Evolutionary conservation across 805 yeast species (phyloP), one percentile per base, ranked within the genome.

Genomic region (Cyberlindnera japonica): DNA sequence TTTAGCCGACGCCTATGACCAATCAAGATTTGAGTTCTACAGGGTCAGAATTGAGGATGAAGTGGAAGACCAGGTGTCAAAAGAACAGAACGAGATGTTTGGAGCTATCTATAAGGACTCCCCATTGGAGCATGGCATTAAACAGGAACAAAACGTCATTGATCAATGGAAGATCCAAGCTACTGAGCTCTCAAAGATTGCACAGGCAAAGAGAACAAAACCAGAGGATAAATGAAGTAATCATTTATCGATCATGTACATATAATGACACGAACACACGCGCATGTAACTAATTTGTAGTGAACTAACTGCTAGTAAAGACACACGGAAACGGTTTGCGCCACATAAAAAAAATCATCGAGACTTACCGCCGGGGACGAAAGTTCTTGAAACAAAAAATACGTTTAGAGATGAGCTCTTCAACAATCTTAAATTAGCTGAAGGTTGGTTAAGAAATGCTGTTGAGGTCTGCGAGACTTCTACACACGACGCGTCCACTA

Each of bases 1-100:
- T 34, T 42, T 63, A 48, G 59, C 67, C 28, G 78, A 77, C 14
- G 95, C 96, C 0, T 93, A 91, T 58, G 91, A 87, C 55, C 76
- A 77, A 55, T 88, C 98, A 3, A 74, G 95, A 51, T 79, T 76
- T 49, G 98, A 93, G 64, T 93, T 87, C 59, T 93, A 93, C 62
- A 74, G 83, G 51, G 69, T 87, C 44, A 79, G 96, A 58, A 86
- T 89, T 72, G 79, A 83, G 44, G 83, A 85, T 57, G 96, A 90
- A 54, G 69, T 86, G 3, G 87, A 82, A 59, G 67, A 70, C 57
- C 75, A 76, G 58, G 71, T 91, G 2, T 75, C 86, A 4, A 72
- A 71, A 45, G 99, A 93, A 71, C 96, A 93, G 61, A 77, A 88
- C 8, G 71, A 70, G 41, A 82, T 93, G 95, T 79, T 70, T 58